Evolutionary conservation across 164 flowering plant species (phyloP), one percentile per base, ranked within the genome.

Genomic region (Saururus chinensis): DNA sequence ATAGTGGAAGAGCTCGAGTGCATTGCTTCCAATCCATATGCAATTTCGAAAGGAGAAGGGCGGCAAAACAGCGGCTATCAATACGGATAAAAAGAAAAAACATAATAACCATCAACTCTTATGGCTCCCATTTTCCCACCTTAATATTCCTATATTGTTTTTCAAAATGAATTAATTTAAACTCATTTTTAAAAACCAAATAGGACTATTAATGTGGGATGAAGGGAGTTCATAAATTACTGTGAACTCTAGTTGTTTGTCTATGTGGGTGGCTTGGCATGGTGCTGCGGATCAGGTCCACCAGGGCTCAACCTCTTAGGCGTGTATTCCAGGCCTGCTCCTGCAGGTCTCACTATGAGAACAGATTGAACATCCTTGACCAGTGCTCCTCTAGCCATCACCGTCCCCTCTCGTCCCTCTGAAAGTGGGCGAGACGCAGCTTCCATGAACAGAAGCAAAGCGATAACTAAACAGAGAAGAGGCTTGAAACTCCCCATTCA

Each of bases 231-330:
- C n/a, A n/a, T n/a, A n/a, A n/a, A n/a, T n/a, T n/a, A n/a, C n/a
- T n/a, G n/a, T n/a, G n/a, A n/a, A 45, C 2, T 45, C 11, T 45
- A 2, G 49, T 13, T 17, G 49, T 45, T 45, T 11, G 30, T 0
- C 53, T 21, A 14, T 45, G 64, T 19, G 9, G 45, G 40, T 16
- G 61, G 57, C 23, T 20, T 24, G 20, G 26, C 30, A 60, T 69
- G 72, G 48, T 69, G 72, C 19, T 64, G 65, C 7, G 72, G 68
- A 55, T 69, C 72, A 21, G 72, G 72, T 56, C 72, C 72, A 19
- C 64, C 72, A 1, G 71, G 71, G 35, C 71, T 68, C 20, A 53
- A 19, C 23, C 71, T 57, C 41, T 40, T 53, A 0, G 67, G 24
- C 58, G 42, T 54, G 17, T 51, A 62, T 2, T 49, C 54, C 40